A percentile compares a stretch with the other conserved stretches of the same genome.
Conservation (phyloP, 2,329 filamentous ascomycete genomes). For the Chalaropsis ovoidea region DNA sequence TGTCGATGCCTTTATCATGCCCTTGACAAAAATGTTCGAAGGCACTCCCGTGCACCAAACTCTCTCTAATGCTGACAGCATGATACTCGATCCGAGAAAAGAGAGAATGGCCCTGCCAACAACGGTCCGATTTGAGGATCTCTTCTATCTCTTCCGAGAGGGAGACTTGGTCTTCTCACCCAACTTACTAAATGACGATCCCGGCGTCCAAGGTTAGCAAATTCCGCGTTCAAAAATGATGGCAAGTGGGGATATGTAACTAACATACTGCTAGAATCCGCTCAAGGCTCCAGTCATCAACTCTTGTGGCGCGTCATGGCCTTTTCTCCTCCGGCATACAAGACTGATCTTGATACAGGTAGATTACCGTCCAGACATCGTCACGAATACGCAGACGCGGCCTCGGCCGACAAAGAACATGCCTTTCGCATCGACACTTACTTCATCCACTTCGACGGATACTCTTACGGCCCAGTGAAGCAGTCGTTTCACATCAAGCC, state of each 20-base stretch:
- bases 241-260: background rate
- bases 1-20: background rate
- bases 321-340: slow-evolving; percentile 16
- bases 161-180: background rate
- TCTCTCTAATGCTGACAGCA: background rate
- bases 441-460: background rate
- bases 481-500: background rate
- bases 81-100: background rate
- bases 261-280: background rate
- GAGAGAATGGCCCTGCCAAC: background rate
- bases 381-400: background rate
- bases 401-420: background rate
- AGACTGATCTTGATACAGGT: background rate
- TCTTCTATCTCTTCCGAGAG: background rate
- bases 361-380: background rate
- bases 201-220: background rate
- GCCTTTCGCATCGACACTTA: background rate
- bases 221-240: background rate
- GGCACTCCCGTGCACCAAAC: background rate
- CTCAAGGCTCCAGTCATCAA: slow-evolving; percentile 32
- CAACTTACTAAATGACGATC: too few relatives aligned
- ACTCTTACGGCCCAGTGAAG: background rate
- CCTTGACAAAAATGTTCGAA: background rate
- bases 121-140: background rate
- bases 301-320: slow-evolving; percentile 34